Base-by-base conservation (phyloP, 768 basidiomycete species). In the Boletus rubroflammeus region DNA sequence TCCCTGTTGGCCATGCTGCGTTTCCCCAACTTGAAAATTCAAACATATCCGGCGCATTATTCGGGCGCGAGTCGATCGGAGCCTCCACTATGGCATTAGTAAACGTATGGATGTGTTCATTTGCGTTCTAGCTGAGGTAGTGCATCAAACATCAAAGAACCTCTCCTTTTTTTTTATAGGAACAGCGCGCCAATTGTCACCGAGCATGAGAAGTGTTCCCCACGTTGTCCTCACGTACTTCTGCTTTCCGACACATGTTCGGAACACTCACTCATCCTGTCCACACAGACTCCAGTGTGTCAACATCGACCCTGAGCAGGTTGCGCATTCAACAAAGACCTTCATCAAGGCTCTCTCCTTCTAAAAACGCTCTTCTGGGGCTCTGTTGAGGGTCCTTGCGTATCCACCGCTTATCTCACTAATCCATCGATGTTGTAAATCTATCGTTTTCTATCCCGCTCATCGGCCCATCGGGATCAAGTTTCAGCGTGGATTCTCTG, bases 41-140 rank as follows among this genome's bases (percentile, higher is more conserved):
- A 46, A 35, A 43, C 56, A 14, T 26, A 31, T 51, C 40, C 36
- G 58, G 17, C 19, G n/a, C 19, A 31, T 14, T 31, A 51, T 42
- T 19, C 23, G 31, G 34, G 31, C 57, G 59, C 61, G 57, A 60
- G 57, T 42, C 44, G 46, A 55, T 34, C 42, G 51, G n/a, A n/a
- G 34, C 19, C 29, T 31, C 2, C 13, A 3, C 1, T n/a, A 36
- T 36, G n/a, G 4, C 6, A 3, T 13, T n/a, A 13, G 23, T 36
- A 38, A 38, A n/a, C n/a, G n/a, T n/a, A 15, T 31, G 13, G 44
- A 39, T 42, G 47, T 56, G 5, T 23, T 19, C 10, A 19, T 39
- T n/a, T n/a, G n/a, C n/a, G 19, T 19, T 39, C 38, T n/a, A 31
- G 31, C 31, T 31, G 5, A 31, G 31, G 31, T 31, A 31, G 11